Conservation (phyloP, 2,329 filamentous ascomycete species). For the Colletotrichum destructivum region DNA sequence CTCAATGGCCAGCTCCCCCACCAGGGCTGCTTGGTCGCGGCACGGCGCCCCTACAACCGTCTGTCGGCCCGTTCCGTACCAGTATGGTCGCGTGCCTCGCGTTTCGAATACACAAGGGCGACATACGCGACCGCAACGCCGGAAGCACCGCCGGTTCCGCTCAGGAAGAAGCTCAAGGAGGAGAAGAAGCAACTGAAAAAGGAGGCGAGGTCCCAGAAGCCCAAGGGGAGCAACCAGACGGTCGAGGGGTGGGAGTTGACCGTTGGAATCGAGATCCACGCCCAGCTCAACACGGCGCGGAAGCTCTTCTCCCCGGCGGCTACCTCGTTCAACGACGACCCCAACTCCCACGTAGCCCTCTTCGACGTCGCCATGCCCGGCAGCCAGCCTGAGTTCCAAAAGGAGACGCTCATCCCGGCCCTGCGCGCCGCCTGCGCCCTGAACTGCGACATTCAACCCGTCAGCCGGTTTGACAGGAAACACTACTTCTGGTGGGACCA, state of each 20-base stretch:
- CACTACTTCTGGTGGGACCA: constrained; percentile 99
- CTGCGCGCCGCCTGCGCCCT: constrained; percentile 89
- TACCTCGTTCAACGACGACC: constrained; percentile 75
- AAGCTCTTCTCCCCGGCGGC: constrained; percentile 90
- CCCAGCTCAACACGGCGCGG: constrained; percentile 88
- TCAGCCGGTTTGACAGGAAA: constrained; percentile 93
- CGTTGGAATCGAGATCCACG: constrained; percentile 97
- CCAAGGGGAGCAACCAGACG: constrained; percentile 64
- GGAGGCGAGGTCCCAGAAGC: constrained; percentile 65
- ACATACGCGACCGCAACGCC: constrained; percentile 48
- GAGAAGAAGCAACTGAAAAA: constrained; percentile 80
- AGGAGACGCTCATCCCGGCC: constrained; percentile 87
- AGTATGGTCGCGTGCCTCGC: constrained; percentile 15
- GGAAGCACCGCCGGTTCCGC: constrained; percentile 58
- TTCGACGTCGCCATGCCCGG: constrained; percentile 94
- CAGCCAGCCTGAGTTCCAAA: constrained; percentile 89
- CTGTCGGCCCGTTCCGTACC: constrained; percentile 40
- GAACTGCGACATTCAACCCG: constrained; percentile 81
- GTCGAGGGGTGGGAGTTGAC: constrained; percentile 89
- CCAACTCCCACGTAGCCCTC: constrained; percentile 89
- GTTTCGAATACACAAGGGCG: neutral
- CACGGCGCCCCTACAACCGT: constrained; percentile 7
- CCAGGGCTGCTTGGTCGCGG: constrained; percentile 57
- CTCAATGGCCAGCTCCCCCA: constrained; percentile 61
- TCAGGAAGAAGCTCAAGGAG: constrained; percentile 82